Base-by-base conservation (phyloP, 192 early-diverging fungal species). In the Coemansia sp. region DNA sequence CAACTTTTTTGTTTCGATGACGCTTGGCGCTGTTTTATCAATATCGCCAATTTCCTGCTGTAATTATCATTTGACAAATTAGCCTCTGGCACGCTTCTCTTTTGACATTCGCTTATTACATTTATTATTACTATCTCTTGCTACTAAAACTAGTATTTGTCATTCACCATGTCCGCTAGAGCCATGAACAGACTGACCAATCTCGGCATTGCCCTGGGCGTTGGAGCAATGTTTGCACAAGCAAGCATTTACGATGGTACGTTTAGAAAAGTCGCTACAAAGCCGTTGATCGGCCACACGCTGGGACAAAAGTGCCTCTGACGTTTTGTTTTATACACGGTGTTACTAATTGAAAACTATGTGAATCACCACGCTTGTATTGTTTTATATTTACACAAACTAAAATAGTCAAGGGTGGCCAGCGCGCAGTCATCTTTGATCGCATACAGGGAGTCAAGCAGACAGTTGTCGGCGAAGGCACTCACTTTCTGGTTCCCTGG, bases 401-500 rank as follows among this genome's bases (percentile, higher is more conserved):
- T 15, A 8, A 48, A 48, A 48, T 78, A 95, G 97, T 99, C 61
- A 91, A 96, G 81, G 97, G 95, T 72, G 97, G 97, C 51, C 86
- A 95, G 70, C 91, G 97, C 64, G 97, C 96, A 0, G 95, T 99
- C 38, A 93, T 99, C 70, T 99, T 98, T 81, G 96, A 99, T 75
- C 92, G 97, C 77, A 68, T 95, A 51, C 88, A 94, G 64, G 97
- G 96, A 84, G 94, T 98, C 51, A 90, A 90, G 72, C 89, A 87
- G 56, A 78, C 74, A 8, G 87, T 92, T n/a, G 75, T 91, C 36
- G 89, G 88, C 64, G 97, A 99, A 73, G 97, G 97, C 36, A 99
- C 96, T 34, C 97, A 99, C 81, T 97, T 99, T 74, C 87, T 98
- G 65, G 78, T 99, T 28, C 97, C 97, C n/a, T 97, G 95, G 94